Percentiles rank a stretch among this genome's conserved stretches.
Evolutionary conservation across 2,329 filamentous ascomycete genomes (phyloP).

Genomic region (Clathrospora elynae): DNA sequence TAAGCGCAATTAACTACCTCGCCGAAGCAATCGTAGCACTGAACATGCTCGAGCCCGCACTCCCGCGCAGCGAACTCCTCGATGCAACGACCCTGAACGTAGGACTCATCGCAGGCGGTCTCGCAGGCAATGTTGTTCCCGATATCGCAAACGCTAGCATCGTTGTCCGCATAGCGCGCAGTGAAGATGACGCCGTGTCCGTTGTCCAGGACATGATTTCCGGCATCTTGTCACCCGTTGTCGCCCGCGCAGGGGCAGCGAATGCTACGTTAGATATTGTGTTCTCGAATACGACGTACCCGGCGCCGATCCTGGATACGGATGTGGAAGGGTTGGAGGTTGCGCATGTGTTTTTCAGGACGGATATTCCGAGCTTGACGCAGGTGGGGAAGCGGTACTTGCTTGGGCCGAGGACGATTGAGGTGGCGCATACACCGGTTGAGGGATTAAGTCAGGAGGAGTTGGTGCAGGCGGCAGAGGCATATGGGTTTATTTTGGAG

Average conservation of each 20-base stretch:
- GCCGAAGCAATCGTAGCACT: slow-evolving; percentile 70
- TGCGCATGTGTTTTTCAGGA: slow-evolving; percentile 33
- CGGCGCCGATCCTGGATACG: slow-evolving; percentile 28
- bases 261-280: slow-evolving; percentile 23
- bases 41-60: slow-evolving; percentile 50
- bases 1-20: slow-evolving; percentile 80
- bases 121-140: slow-evolving; percentile 85
- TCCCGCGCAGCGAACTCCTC: slow-evolving; percentile 51
- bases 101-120: slow-evolving; percentile 76
- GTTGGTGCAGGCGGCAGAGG: slow-evolving; percentile 29
- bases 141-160: slow-evolving; percentile 71
- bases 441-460: slow-evolving; percentile 30
- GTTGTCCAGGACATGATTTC: slow-evolving; percentile 25
- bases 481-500: slow-evolving; percentile 28
- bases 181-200: slow-evolving; percentile 24
- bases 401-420: slow-evolving; percentile 28
- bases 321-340: slow-evolving; percentile 29
- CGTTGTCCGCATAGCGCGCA: slow-evolving; percentile 53
- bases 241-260: slow-evolving; percentile 17
- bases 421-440: slow-evolving; percentile 30
- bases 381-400: slow-evolving; percentile 32
- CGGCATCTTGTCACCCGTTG: slow-evolving; percentile 23
- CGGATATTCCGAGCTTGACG: slow-evolving; percentile 30
- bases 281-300: slow-evolving; percentile 14
- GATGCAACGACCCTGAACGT: slow-evolving; percentile 77